Evolutionary conservation across 306 rosid genomes (phyloP).

Genomic region (Arachis hypogaea): DNA sequence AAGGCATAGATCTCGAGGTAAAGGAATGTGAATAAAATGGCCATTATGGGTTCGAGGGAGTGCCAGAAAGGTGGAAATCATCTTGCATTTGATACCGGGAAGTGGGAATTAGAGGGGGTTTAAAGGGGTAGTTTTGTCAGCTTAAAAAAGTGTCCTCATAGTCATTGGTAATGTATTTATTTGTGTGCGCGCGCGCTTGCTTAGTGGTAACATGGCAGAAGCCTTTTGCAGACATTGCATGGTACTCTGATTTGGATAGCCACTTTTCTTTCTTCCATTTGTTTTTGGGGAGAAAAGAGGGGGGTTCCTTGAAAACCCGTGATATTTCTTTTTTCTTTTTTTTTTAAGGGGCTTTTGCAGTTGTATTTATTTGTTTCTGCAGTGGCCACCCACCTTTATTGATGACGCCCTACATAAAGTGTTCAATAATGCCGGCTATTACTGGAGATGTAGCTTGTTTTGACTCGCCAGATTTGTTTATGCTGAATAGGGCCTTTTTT

Average conservation of each 20-base stretch:
- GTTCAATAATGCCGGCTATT: background rate
- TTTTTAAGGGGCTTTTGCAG: constrained; percentile 41
- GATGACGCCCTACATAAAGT: constrained; percentile 28
- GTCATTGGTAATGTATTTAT: constrained; percentile 27
- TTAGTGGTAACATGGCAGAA: constrained; percentile 48
- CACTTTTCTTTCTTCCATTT: constrained; percentile 19
- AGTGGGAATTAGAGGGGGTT: constrained; percentile 33
- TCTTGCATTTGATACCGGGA: background rate
- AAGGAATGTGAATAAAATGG: constrained; percentile 33
- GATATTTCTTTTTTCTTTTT: constrained; percentile 50
- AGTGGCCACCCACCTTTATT: constrained; percentile 36
- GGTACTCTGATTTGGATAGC: constrained; percentile 47
- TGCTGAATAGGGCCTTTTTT: background rate
- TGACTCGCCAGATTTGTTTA: constrained; percentile 28
- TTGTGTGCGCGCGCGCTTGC: constrained; percentile 43
- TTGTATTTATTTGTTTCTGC: constrained; percentile 38
- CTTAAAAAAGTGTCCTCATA: background rate
- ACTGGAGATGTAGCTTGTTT: constrained; percentile 28
- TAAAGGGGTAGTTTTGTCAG: constrained; percentile 39
- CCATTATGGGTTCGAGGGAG: constrained; percentile 33
- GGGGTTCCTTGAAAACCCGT: constrained; percentile 48
- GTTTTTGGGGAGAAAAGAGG: no score
- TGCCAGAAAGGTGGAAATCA: constrained; percentile 20
- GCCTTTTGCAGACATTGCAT: constrained; percentile 61
- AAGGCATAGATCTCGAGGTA: constrained; percentile 81